Percentiles rank a stretch among this genome's conserved stretches.
These are phyloP conservation scores for Scutellaria barbata DNA, from an alignment of 257 asterid species.

Conservation along the genomic window DNA sequence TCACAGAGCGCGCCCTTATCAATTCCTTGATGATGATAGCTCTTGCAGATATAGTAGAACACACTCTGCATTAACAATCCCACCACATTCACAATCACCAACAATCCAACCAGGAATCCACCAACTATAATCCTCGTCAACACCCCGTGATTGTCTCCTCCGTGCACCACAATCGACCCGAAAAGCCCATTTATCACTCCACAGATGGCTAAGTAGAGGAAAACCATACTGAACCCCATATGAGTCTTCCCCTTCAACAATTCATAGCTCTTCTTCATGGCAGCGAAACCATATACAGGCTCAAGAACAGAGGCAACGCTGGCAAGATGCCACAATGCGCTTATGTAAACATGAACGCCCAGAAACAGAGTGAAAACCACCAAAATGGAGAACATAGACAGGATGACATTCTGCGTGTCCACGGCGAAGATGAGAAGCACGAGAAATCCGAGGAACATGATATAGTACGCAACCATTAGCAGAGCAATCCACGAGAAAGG, in stretches of 20 bases:
- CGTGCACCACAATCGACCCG: too few species aligned
- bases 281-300: slow-evolving; percentile 42
- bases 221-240: slow-evolving; percentile 68
- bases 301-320: slow-evolving; percentile 85
- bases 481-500: slow-evolving; percentile 82
- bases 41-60: slow-evolving; percentile 93
- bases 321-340: slow-evolving; percentile 94
- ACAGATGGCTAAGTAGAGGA: slow-evolving; percentile 68
- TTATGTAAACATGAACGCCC: slow-evolving; percentile 82
- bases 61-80: slow-evolving; percentile 94
- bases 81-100: slow-evolving; percentile 82
- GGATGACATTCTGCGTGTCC: slow-evolving; percentile 56
- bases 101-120: slow-evolving; percentile 83
- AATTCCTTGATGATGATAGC: slow-evolving; percentile 86
- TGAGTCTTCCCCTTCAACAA: slow-evolving; percentile 45
- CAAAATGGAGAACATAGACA: slow-evolving; percentile 59
- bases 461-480: slow-evolving; percentile 64
- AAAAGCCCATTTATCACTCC: slow-evolving; percentile 69
- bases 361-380: slow-evolving; percentile 64
- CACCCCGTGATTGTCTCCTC: slow-evolving; percentile 66
- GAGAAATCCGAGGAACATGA: slow-evolving; percentile 62
- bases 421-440: slow-evolving; percentile 68
- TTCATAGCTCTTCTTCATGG: slow-evolving; percentile 48
- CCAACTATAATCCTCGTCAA: slow-evolving; percentile 71
- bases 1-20: slow-evolving; percentile 84